phyloP scores from a whole-genome alignment of 306 rosid genomes.

The Amphicarpaea edgeworthii region DNA sequence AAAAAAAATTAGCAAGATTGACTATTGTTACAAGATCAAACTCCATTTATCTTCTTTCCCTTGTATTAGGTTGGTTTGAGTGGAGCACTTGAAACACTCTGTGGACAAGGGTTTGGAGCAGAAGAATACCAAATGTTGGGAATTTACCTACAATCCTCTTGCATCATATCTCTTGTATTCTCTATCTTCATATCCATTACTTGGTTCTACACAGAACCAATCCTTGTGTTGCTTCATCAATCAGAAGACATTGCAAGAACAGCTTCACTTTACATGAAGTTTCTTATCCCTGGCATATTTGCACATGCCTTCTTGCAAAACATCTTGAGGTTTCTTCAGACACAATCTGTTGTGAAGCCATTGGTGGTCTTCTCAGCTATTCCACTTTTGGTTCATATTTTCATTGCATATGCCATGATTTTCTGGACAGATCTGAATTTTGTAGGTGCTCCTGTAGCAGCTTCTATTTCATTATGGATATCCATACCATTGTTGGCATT shows the following conservation, averaged over 20 bases:
- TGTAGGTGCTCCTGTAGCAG: constrained; percentile 73
- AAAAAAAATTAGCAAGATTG: no score
- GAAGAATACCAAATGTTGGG: constrained; percentile 65
- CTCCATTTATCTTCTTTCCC: no score
- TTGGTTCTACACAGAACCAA: constrained; percentile 68
- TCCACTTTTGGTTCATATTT: constrained; percentile 57
- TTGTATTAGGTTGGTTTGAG: constrained; percentile 68
- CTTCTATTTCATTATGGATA: constrained; percentile 72
- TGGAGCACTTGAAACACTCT: constrained; percentile 86
- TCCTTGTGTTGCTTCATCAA: constrained; percentile 70
- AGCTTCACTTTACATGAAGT: constrained; percentile 65
- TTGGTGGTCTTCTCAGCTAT: constrained; percentile 57
- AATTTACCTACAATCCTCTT: constrained; percentile 74
- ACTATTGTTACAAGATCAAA: no score
- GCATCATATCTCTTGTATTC: constrained; percentile 66
- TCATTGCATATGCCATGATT: constrained; percentile 63
- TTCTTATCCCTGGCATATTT: constrained; percentile 68
- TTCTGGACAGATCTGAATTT: constrained; percentile 55
- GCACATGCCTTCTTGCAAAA: constrained; percentile 73
- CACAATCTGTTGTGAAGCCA: constrained; percentile 72
- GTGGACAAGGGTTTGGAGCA: constrained; percentile 88
- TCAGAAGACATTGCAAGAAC: constrained; percentile 58
- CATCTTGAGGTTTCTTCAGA: constrained; percentile 71
- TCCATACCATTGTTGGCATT: constrained; percentile 49
- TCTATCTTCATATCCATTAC: constrained; percentile 57